Conservation (phyloP, 2,329 filamentous ascomycete genomes). For the Colletotrichum karsti region DNA sequence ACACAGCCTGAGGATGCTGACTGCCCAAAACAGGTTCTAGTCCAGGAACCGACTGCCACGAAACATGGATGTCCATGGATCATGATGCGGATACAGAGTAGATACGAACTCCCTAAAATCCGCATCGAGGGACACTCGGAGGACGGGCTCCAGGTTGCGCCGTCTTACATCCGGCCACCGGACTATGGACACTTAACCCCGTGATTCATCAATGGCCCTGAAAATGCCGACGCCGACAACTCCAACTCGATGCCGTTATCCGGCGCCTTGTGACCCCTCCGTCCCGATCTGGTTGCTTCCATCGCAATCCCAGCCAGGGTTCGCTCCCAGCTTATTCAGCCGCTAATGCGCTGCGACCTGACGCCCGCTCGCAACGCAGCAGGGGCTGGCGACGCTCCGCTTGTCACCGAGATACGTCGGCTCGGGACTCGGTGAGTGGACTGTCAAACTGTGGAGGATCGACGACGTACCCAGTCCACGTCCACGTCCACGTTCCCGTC, state of each 20-base stretch:
- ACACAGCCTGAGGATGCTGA: background rate
- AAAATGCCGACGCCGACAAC: background rate
- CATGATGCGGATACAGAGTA: background rate
- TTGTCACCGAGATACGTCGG: slow-evolving; percentile 25
- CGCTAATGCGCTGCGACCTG: slow-evolving; percentile 20
- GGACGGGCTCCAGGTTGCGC: slow-evolving; percentile 12
- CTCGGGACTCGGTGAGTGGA: slow-evolving; percentile 18
- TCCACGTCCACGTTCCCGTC: too few species aligned
- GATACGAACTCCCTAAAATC: background rate
- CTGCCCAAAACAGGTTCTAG: slow-evolving; percentile 5
- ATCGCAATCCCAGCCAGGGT: background rate
- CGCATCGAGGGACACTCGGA: slow-evolving; percentile 15
- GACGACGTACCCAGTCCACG: slow-evolving; percentile 13
- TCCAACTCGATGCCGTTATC: slow-evolving; percentile 4
- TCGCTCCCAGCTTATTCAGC: slow-evolving; percentile 6
- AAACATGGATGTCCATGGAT: slow-evolving; percentile 8
- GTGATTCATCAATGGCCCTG: background rate
- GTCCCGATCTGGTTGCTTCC: background rate
- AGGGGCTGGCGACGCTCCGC: background rate
- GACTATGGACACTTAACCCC: slow-evolving; percentile 5
- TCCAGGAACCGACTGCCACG: background rate
- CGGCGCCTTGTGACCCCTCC: background rate
- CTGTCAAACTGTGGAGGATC: slow-evolving; percentile 26
- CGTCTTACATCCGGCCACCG: slow-evolving; percentile 22
- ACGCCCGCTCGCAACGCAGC: background rate